Base-by-base conservation (phyloP, 1,284 basidiomycete genomes). In the Limonomyces culmigenus region DNA sequence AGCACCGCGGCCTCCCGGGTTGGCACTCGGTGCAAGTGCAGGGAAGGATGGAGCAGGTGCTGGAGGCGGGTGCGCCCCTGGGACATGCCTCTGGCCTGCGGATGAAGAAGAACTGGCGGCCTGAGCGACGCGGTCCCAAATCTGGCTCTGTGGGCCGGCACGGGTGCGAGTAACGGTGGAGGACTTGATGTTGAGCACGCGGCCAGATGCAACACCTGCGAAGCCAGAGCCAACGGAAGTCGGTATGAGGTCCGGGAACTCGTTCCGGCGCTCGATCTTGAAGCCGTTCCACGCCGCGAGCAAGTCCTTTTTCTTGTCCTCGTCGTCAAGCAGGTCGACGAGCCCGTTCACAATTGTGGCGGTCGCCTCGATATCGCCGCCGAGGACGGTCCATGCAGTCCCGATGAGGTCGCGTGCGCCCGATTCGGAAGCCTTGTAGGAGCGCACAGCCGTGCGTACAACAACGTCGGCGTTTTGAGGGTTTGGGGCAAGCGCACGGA, bases 51-150 rank as follows among this genome's bases (percentile, higher is more conserved):
- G 21, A 49, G 40, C 39, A 45, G 42, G 43, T 37, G 14, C n/a
- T 53, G 33, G 21, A 53, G 13, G 49, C 20, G 19, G 49, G 38
- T 13, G 44, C 23, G n/a, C 32, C 30, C 36, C 19, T 19, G 43
- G 31, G 41, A 41, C 14, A 15, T 32, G 8, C 10, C 30, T 43
- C 34, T 36, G 50, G 1, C 67, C 46, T 11, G 56, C 42, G n/a
- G 52, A 39, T 38, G 62, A 60, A 4, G 66, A 62, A 1, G 74
- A 70, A 3, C 65, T 63, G 1, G 87, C 89, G 0, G 86, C 89
- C 38, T 73, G 72, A 15, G 86, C 89, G 29, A 95, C 89, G 17
- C 87, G 75, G 45, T 86, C 86, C 77, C 73, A 88, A 0, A 95
- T 70, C 41, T 75, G 68, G 1, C 74, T 72, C 3, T 72, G 66